Evolutionary conservation across 2,329 filamentous ascomycete genomes (phyloP), one percentile per base, ranked within the genome.

Genomic region (Onygenales sp.): DNA sequence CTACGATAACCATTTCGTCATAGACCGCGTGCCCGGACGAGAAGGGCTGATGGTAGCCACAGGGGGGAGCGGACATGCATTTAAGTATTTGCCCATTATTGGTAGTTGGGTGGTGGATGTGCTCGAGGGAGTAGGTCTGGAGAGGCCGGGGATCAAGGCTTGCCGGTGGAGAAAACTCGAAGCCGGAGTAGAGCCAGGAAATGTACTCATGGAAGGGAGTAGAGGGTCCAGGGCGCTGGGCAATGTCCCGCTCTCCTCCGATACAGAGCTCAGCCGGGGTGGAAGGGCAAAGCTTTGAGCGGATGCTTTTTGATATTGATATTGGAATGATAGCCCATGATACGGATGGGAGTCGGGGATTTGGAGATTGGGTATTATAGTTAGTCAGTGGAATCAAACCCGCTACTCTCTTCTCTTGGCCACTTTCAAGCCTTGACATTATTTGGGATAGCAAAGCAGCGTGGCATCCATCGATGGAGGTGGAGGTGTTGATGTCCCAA

Each of bases 11-110:
- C 75, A 81, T 52, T 82, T 78, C 59, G 66, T 83, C 4, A 73
- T 83, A 46, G 72, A 75, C 41, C 72, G 74, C 53, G 75, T 81
- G 48, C 78, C 79, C 0, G 65, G 59, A 13, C 77, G 74, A 57
- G 62, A 66, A n/a, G 74, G 76, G 0, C 61, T 85, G 0, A 78
- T 83, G 60, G 72, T 84, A 0, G 80, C 80, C 2, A 84, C 81
- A 0, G 82, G 80, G 0, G 83, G 82, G 0, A 78, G 75, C 38
- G 82, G 82, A 0, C 82, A 84, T 63, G 82, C 72, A 0, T 84
- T 83, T 64, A 84, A 84, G 59, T 84, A 81, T 55, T 61, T 83
- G 48, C 81, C 81, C 0, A 76, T 78, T 2, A 74, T 84, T 58
- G 80, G 81, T 1, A 75, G 76, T 38, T 73, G 71, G 56, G 75